Base-by-base conservation (phyloP, 2,329 filamentous ascomycete genomes). In the Thielaviopsis musarum region DNA sequence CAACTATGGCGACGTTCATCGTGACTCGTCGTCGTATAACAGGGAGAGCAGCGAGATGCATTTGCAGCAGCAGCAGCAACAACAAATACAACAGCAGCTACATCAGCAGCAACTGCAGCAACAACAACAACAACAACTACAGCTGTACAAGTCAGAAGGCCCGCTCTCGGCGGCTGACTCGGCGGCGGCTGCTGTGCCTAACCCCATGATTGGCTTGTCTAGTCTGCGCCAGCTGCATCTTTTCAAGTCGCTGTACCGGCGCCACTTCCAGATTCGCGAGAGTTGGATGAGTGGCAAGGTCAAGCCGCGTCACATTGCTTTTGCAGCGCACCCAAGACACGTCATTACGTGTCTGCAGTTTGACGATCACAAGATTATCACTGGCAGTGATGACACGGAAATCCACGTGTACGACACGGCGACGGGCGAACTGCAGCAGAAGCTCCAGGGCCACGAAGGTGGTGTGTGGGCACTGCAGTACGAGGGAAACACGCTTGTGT, bases 361-460 rank as follows among this genome's bases (percentile, higher is more conserved):
- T 66, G 93, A 98, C 67, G 88, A 91, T 55, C 91, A 98, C 75
- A 97, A 97, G 72, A 96, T 98, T 65, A 80, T 98, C 65, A 98
- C 93, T 1, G 93, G 93, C 26, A 97, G 91, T 67, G 93, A 98
- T 69, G 93, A 98, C 69, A 95, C 91, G 3, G 84, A 96, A 63
- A 98, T 98, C 66, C 91, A 98, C 66, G 90, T 98, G 34, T 98
- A 97, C 70, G 91, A 97, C 68, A 97, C 93, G 13, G 94, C 93
- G 72, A 96, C 91, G 0, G 93, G 93, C 61, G 86, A 86, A 64
- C 73, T 95, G 41, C 82, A 87, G 54, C 88, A 83, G 67, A 88
- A 86, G 64, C 81, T 98, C 2, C 85, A 91, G 66, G 93, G 93
- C 1, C 93, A 98, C 65, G 93, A 98, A 70, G 93, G 93, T 38